These are phyloP conservation scores for Boeremia exigua DNA, from an alignment of 2,329 filamentous ascomycete species.

Conservation along the genomic window DNA sequence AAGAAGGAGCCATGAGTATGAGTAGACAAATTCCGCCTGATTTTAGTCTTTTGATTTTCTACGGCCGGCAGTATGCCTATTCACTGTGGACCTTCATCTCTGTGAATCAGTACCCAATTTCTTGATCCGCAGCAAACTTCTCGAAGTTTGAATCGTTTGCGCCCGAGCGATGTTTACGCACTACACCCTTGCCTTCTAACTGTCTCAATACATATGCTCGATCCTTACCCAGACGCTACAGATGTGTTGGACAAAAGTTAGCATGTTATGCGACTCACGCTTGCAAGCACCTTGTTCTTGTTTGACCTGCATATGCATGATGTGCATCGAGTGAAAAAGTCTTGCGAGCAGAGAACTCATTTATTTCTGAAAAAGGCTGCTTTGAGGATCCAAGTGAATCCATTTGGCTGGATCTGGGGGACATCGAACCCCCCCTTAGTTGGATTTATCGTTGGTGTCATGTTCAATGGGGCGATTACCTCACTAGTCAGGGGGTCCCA, in stretches of 20 bases:
- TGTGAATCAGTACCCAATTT: conserved; percentile 35
- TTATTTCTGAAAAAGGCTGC: conserved; percentile 24
- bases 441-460: no score
- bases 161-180: conserved; percentile 42
- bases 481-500: no score
- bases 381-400: background rate
- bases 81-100: conserved; percentile 31
- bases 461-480: no score
- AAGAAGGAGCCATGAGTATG: conserved; percentile 25
- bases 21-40: conserved; percentile 26
- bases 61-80: background rate
- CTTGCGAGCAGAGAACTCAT: conserved; percentile 29
- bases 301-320: conserved; percentile 41
- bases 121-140: conserved; percentile 33
- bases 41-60: conserved; percentile 9
- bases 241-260: conserved; percentile 34
- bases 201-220: conserved; percentile 27
- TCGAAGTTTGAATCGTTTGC: conserved; percentile 33
- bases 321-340: conserved; percentile 18
- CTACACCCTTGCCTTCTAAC: conserved; percentile 13
- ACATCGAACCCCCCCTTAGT: no score
- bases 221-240: conserved; percentile 33
- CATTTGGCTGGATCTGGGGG: background rate
- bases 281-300: conserved; percentile 49
- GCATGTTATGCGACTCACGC: conserved; percentile 45